Percentiles rank a stretch among this genome's conserved stretches.
phyloP scores from a whole-genome alignment of 139 green algal species.

The Chlorella sp. region DNA sequence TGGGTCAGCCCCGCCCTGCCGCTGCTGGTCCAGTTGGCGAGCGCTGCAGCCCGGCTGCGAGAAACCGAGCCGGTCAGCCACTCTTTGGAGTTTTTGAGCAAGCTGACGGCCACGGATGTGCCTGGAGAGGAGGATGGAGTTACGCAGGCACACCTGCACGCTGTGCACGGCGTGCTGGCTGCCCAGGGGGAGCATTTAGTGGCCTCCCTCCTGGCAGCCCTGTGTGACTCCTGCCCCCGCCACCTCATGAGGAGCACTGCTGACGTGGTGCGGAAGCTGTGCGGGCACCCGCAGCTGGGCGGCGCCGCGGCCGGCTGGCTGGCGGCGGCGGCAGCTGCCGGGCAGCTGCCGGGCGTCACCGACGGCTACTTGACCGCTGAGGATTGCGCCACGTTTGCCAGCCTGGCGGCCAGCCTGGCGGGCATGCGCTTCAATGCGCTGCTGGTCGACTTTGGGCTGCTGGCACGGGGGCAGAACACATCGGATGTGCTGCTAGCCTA shows the following conservation, averaged over 20 bases:
- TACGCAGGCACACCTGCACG: constrained; percentile 4
- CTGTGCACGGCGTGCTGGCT: constrained; percentile 21
- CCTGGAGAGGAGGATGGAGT: neutral
- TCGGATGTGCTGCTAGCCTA: constrained; percentile 78
- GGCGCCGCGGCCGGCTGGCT: constrained; percentile 35
- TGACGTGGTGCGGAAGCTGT: constrained; percentile 52
- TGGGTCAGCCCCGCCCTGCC: constrained; percentile 32
- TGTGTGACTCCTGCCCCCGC: constrained; percentile 64
- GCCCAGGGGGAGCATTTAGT: constrained; percentile 54
- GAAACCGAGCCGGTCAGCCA: constrained; percentile 65
- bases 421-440: constrained; percentile 69
- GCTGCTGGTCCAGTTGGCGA: constrained; percentile 52
- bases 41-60: constrained; percentile 33
- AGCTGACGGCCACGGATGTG: constrained; percentile 47
- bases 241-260: constrained; percentile 71
- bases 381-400: constrained; percentile 35
- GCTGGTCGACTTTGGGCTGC: constrained; percentile 69
- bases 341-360: constrained; percentile 28
- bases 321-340: constrained; percentile 17
- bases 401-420: constrained; percentile 36
- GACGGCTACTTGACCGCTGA: constrained; percentile 23
- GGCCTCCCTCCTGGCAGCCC: constrained; percentile 51
- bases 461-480: constrained; percentile 67
- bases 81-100: constrained; percentile 57
- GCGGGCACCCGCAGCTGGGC: constrained; percentile 22